These are phyloP conservation scores for Funneliformis caledonium DNA, from an alignment of 371 early-diverging fungal genomes.

Conservation along the genomic window DNA sequence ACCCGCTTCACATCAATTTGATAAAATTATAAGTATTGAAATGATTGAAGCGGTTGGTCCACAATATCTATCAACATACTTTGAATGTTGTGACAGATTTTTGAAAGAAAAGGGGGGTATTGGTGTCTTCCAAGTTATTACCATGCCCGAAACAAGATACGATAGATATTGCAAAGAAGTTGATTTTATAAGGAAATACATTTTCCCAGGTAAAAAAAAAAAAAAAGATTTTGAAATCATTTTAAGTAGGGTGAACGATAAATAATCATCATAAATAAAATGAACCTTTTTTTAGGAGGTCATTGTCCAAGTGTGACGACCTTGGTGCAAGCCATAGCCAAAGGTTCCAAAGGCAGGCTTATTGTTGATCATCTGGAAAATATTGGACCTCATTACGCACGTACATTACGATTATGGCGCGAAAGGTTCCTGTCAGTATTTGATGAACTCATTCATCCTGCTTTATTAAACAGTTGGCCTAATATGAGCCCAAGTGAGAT, in stretches of 20 bases:
- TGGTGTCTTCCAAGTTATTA: slow-evolving; percentile 59
- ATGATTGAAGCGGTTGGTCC: slow-evolving; percentile 79
- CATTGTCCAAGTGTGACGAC: slow-evolving; percentile 69
- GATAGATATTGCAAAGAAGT: slow-evolving; percentile 54
- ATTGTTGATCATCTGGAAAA: slow-evolving; percentile 61
- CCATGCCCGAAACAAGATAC: slow-evolving; percentile 70
- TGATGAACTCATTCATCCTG: slow-evolving; percentile 46
- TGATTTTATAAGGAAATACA: slow-evolving; percentile 76
- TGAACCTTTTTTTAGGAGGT: slow-evolving; percentile 43
- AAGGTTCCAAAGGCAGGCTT: slow-evolving; percentile 57
- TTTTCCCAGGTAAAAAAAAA: slow-evolving; percentile 63
- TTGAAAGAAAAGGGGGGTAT: slow-evolving; percentile 58
- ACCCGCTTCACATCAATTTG: slow-evolving; percentile 56
- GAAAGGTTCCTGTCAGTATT: slow-evolving; percentile 56
- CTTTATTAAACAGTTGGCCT: slow-evolving; percentile 33
- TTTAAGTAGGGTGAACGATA: neutral
- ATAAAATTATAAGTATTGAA: slow-evolving; percentile 71
- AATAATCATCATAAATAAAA: neutral
- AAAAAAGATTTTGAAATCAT: neutral
- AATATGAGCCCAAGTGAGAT: slow-evolving; percentile 47
- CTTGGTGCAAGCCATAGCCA: slow-evolving; percentile 54
- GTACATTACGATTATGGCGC: slow-evolving; percentile 68
- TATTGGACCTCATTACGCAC: slow-evolving; percentile 71
- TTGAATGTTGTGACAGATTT: slow-evolving; percentile 57
- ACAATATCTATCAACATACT: slow-evolving; percentile 64